phyloP scores from a whole-genome alignment of 176 grass and related monocot genomes.

The Elymus sibiricus region DNA sequence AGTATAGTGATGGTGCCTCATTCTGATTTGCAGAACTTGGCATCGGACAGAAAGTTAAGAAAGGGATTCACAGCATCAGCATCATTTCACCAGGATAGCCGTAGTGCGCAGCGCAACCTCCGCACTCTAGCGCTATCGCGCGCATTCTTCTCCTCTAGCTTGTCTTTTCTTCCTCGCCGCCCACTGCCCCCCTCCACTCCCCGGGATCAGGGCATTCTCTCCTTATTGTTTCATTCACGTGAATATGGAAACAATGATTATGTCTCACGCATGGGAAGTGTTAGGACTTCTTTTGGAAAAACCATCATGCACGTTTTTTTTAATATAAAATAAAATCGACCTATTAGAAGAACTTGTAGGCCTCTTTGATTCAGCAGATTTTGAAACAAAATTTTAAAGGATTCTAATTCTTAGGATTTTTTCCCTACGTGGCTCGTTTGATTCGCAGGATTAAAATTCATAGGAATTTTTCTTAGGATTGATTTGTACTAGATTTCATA shows the following conservation, averaged over 20 bases:
- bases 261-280: not conserved
- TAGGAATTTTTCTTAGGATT: not conserved
- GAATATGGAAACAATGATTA: not conserved
- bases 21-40: not conserved
- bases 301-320: not conserved
- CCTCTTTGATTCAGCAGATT: too few species aligned
- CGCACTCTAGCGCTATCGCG: not conserved
- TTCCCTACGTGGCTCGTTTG: not conserved
- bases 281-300: too few species aligned
- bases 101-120: not conserved
- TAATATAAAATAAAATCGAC: not conserved
- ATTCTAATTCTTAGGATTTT: too few species aligned
- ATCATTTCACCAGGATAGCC: not conserved
- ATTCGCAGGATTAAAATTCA: not conserved
- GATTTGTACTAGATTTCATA: not conserved
- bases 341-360: too few species aligned
- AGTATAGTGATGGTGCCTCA: too few species aligned
- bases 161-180: not conserved
- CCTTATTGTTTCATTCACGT: not conserved
- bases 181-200: not conserved
- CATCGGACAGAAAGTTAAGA: not conserved
- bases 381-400: too few species aligned
- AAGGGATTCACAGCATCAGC: not conserved
- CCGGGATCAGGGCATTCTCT: not conserved
- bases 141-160: not conserved